Base-by-base conservation (phyloP, 2,329 filamentous ascomycete genomes). In the Claviceps spartinae region DNA sequence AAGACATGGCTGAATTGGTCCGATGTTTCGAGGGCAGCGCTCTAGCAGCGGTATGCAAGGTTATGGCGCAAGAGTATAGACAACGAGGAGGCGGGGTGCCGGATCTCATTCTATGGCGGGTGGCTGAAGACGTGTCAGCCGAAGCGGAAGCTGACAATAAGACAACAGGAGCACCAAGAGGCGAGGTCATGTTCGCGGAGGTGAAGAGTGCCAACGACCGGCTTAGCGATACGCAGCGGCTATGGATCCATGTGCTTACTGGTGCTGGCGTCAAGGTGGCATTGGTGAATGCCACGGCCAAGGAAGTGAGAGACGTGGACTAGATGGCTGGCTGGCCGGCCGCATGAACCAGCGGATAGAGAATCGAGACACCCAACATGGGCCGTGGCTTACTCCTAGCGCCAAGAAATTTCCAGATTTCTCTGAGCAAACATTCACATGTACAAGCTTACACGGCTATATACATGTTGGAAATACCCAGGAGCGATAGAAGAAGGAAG, bases 191-290 rank as follows among this genome's bases (percentile, higher is more conserved):
- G 76, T 91, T 93, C 66, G 77, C 77, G 4, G 84, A 88, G 67
- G 85, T 89, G 53, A 89, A 90, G 72, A 87, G 82, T 58, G 83
- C 82, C 64, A 96, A 95, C 67, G 93, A 98, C 73, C 81, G 89
- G 41, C 72, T 98, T 62, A 97, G 91, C 67, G 93, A 98, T 72
- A 95, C 90, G 18, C 93, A 98, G 71, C 75, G 93, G 59, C 76
- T 98, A 58, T 98, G 93, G 93, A 95, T 97, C 61, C 88, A 97
- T 72, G 88, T 96, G 7, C 75, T 98, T 50, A 85, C 83, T 7
- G 83, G 85, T 1, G 89, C 90, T 1, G 91, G 93, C 2, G 78
- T 97, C 41, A 79, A 77, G 58, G 91, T 97, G 30, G 90, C 95
- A 60, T 72, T 97, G 57, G 94, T 79, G 62, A 79, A 82, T 63